Percentiles rank a stretch among this genome's conserved stretches.
Conservation (phyloP, 2,329 filamentous ascomycete genomes). For the Coniochaeta pulveracea region DNA sequence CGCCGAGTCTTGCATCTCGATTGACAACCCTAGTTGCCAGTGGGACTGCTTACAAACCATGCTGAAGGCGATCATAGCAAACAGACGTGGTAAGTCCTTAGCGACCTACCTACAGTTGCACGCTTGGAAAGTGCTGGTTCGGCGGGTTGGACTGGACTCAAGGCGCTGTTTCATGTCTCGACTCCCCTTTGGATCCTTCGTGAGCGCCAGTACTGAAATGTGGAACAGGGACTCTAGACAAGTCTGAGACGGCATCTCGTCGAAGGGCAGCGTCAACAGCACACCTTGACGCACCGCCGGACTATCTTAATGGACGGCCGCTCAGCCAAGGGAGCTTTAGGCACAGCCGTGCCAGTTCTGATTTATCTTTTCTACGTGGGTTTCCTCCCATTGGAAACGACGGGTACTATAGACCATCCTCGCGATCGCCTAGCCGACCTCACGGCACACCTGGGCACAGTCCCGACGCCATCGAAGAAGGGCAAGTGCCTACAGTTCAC, state of each 20-base stretch:
- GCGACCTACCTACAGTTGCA: not conserved
- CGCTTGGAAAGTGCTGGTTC: not conserved
- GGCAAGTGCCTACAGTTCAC: slow-evolving; percentile 31
- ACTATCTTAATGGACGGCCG: slow-evolving; percentile 37
- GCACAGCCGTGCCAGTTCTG: slow-evolving; percentile 61
- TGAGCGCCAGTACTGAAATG: slow-evolving; percentile 5
- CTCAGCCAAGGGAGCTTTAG: slow-evolving; percentile 51
- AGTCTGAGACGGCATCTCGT: slow-evolving; percentile 31
- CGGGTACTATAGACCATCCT: slow-evolving; percentile 27
- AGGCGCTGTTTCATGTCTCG: no score
- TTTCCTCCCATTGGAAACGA: slow-evolving; percentile 35
- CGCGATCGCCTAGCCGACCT: slow-evolving; percentile 32
- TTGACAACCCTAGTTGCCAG: slow-evolving; percentile 58
- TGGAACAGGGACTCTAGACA: slow-evolving; percentile 21
- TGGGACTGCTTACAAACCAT: slow-evolving; percentile 68
- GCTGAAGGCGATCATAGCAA: slow-evolving; percentile 57
- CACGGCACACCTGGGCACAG: slow-evolving; percentile 16
- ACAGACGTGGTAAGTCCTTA: slow-evolving; percentile 53
- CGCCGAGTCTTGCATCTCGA: slow-evolving; percentile 62
- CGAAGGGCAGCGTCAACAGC: slow-evolving; percentile 50
- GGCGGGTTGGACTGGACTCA: no score
- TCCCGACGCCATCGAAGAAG: slow-evolving; percentile 32
- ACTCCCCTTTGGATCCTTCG: no score
- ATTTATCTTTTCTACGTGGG: slow-evolving; percentile 49
- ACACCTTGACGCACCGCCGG: slow-evolving; percentile 45